Evolutionary conservation across 176 grass and related monocot genomes (phyloP), one percentile per base, ranked within the genome.

Genomic region (Areca catechu): DNA sequence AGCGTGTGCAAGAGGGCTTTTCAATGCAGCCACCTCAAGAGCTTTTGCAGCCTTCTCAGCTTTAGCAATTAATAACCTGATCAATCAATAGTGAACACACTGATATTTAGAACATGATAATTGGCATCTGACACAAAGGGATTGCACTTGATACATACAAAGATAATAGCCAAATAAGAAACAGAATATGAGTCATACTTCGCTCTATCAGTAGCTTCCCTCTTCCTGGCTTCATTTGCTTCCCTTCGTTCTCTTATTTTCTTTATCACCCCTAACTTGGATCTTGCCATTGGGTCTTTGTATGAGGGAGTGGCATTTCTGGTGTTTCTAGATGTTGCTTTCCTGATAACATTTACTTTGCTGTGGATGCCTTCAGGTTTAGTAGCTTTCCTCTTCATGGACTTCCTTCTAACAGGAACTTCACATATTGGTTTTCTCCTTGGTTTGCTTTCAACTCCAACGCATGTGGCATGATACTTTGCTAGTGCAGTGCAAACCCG

Each of bases 221-320:
- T 77, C 72, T 75, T 89, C 70, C 88, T 82, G 63, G 64, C 65
- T 85, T 85, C 86, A 48, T 71, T 50, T 47, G 58, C 72, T 72
- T 73, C 65, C 73, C 92, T 82, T 73, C 88, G 72, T 58, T 79
- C 83, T 63, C 67, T 83, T 61, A 91, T 77, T 70, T 88, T 97
- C 50, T 77, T 85, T 91, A 97, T 82, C 81, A 97, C 88, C 69
- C 88, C 71, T 51, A 97, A 48, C 67, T 97, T 97, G 54, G 74
- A 68, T 67, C 69, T 83, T 49, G 74, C 71, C 77, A 88, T 78
- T 16, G 86, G 92, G 80, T 97, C 86, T 80, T 88, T 97, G 72
- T 91, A 97, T 17, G 34, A 43, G 12, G 80, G 77, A 70, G 65
- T 54, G 50, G 58, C 56, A 25, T 75, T 71, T 82, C 77, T 97